Evolutionary conservation across 2,329 filamentous ascomycete species (phyloP), one percentile per base, ranked within the genome.

Genomic region (Leptosphaerulina australis): DNA sequence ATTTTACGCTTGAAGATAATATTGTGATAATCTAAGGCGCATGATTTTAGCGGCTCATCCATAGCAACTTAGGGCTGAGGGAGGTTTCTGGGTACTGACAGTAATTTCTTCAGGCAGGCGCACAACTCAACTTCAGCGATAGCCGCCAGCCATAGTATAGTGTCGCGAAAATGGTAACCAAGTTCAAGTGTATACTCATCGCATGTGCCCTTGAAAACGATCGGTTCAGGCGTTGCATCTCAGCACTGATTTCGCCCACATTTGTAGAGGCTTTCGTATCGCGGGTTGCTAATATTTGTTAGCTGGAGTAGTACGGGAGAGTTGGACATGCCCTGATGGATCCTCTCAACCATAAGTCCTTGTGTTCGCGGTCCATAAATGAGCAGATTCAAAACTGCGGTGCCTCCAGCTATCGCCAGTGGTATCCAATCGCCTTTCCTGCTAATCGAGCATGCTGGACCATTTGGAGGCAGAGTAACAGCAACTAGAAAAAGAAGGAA

Each of bases 181-280:
- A 58, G 51, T 78, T 77, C 17, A 77, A 24, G 65, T 76, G 75
- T 22, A 77, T 76, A 9, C 66, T 70, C 71, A 76, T 75, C 7
- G 74, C 74, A 60, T 77, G 74, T 17, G 68, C 68, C 9, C 58
- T 53, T 1, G 68, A 65, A 45, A 77, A 77, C 0, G 43, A 58
- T 7, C 65, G 64, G 41, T 75, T 74, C 1, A 73, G 35, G 2
- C 36, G 30, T 29, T 59, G 41, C 55, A 62, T 65, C 14, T 63
- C 58, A 2, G 53, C 53, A 28, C 55, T 63, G 1, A 47, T 37
- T 0, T n/a, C 29, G 1, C 21, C 30, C 15, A 40, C 22, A n/a
- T 15, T 36, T 14, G 20, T 15, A 1, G 55, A 43, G 8, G 33
- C 17, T 20, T 48, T 53, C 7, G 38, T 48, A 28, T 66, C 61